phyloP scores from a whole-genome alignment of 1,139 yeast species.

The Scheffersomyces lignicola region DNA sequence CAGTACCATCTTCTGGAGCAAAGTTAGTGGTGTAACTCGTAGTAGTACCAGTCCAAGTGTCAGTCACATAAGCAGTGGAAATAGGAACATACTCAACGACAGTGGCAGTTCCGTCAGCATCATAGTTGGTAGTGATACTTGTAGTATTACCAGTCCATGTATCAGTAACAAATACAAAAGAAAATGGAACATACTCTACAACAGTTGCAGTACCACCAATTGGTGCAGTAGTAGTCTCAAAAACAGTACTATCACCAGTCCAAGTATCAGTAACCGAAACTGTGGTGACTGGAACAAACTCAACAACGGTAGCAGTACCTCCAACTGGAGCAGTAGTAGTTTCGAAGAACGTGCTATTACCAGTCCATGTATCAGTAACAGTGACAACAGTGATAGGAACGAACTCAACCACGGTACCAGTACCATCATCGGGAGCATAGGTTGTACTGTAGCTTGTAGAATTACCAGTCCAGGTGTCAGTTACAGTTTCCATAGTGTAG shows the following conservation, averaged over 20 bases:
- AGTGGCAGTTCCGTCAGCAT: constrained; percentile 2
- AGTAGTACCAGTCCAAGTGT: not conserved
- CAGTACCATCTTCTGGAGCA: not conserved
- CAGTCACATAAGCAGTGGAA: not conserved
- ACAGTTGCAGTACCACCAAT: constrained; percentile 1
- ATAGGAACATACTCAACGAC: constrained; percentile 3
- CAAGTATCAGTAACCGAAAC: not conserved
- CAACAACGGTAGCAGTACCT: not conserved
- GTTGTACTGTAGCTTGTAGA: not conserved
- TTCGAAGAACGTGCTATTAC: not conserved
- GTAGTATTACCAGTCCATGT: constrained; percentile 1
- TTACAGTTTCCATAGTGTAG: not conserved
- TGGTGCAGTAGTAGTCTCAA: not conserved
- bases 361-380: constrained; percentile 2
- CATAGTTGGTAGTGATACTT: not conserved
- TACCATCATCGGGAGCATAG: not conserved
- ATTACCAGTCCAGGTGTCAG: not conserved
- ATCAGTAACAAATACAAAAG: not conserved
- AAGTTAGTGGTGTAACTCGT: not conserved
- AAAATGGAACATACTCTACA: not conserved
- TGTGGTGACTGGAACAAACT: not conserved
- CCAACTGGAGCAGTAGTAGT: not conserved
- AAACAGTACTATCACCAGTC: not conserved
- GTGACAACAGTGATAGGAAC: not conserved
- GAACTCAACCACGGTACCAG: constrained; percentile 3